Conservation (phyloP, 176 grass and related monocot species). For the Thinopyrum elongatum region DNA sequence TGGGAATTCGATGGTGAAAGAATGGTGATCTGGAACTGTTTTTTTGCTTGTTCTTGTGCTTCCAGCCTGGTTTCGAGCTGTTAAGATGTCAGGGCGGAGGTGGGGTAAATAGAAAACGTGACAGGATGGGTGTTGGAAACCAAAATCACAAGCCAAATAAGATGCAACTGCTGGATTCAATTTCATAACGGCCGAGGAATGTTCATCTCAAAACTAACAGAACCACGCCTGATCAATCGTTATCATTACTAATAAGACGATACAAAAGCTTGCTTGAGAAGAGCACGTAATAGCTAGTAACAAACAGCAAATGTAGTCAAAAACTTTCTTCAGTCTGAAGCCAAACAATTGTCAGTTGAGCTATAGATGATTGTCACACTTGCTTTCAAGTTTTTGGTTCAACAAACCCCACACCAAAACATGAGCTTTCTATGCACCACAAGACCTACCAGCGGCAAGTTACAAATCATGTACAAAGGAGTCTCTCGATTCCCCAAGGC, state of each 20-base stretch:
- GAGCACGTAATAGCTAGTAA: background rate
- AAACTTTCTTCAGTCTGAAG: background rate
- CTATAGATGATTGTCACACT: background rate
- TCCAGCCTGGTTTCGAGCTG: background rate
- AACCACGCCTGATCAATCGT: background rate
- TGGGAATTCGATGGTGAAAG: background rate
- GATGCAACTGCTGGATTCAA: background rate
- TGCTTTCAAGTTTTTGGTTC: slow-evolving; percentile 6
- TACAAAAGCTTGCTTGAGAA: background rate
- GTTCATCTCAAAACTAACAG: background rate
- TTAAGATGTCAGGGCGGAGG: background rate
- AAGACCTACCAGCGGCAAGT: background rate
- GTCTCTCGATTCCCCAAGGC: background rate
- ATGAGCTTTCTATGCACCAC: slow-evolving; percentile 22
- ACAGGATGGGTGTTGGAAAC: background rate
- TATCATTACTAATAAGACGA: background rate
- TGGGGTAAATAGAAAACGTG: background rate
- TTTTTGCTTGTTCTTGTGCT: background rate
- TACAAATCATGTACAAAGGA: slow-evolving; percentile 30
- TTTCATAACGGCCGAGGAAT: background rate
- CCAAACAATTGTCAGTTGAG: slow-evolving; percentile 1
- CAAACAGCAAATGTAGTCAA: background rate
- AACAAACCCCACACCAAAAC: slow-evolving; percentile 4
- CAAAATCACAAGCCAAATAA: background rate
- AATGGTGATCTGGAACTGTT: background rate